Conservation (phyloP, 805 yeast species). For the Brettanomyces anomalus region DNA sequence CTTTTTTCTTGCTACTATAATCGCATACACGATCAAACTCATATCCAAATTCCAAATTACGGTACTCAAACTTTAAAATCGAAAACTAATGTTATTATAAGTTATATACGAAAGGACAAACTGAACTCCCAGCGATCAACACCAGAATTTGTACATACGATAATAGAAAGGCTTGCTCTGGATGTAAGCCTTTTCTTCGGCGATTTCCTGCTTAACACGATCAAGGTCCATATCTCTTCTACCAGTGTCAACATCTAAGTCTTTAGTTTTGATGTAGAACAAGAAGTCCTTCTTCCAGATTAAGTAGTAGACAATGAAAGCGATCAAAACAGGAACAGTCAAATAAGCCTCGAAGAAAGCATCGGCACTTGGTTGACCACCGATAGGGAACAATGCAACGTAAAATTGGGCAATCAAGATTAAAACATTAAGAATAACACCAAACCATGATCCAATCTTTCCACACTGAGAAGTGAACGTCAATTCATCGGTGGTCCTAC, state of each 20-base stretch:
- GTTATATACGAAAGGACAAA: neutral
- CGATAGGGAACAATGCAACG: constrained; percentile 69
- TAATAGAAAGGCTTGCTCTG: constrained; percentile 36
- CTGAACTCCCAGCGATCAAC: constrained; percentile 22
- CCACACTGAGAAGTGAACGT: constrained; percentile 63
- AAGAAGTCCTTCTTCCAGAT: constrained; percentile 37
- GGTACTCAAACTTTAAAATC: too few relatives aligned
- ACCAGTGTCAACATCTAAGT: constrained; percentile 56
- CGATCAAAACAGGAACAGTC: constrained; percentile 53
- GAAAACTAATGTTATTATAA: too few relatives aligned
- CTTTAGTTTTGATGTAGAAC: constrained; percentile 33
- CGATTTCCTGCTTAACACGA: constrained; percentile 44
- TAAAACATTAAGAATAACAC: constrained; percentile 45
- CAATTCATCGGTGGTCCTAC: constrained; percentile 60
- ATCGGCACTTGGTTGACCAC: constrained; percentile 40
- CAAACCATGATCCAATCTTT: constrained; percentile 56
- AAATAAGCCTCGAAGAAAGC: constrained; percentile 60
- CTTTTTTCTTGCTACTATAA: too few relatives aligned
- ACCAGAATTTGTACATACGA: constrained; percentile 51
- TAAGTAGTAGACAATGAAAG: constrained; percentile 29
- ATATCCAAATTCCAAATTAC: too few relatives aligned
- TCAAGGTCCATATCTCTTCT: constrained; percentile 54
- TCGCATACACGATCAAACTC: too few relatives aligned
- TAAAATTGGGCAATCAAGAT: constrained; percentile 74
- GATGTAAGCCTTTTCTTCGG: constrained; percentile 45